A percentile compares a stretch with the other conserved stretches of the same genome.
These are phyloP conservation scores for Cavenderia fasciculata DNA, from an alignment of 78 protist genomes.

Conservation along the genomic window DNA sequence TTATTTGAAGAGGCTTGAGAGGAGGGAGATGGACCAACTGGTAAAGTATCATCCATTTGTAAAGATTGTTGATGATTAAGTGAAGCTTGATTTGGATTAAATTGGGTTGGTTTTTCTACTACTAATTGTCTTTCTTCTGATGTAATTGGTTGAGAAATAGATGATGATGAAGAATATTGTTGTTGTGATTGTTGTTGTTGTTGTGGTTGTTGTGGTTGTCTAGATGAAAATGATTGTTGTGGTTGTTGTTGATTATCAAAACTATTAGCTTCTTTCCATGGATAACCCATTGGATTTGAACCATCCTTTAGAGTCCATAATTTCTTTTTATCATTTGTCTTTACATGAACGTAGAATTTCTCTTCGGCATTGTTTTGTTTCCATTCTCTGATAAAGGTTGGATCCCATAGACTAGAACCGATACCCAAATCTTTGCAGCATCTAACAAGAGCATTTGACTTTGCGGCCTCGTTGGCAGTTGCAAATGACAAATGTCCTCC, in stretches of 20 bases:
- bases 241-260: background rate
- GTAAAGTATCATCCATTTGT: no score
- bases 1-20: background rate
- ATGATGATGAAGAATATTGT: background rate
- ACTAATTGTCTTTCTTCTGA: no score
- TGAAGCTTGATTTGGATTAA: no score
- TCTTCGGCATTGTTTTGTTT: slow-evolving; percentile 46
- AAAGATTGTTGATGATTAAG: no score
- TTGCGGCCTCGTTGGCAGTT: slow-evolving; percentile 78
- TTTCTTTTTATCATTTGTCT: slow-evolving; percentile 50
- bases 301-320: slow-evolving; percentile 41
- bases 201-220: background rate
- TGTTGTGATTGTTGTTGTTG: slow-evolving; percentile 9
- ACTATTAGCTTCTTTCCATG: slow-evolving; percentile 54
- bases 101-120: no score
- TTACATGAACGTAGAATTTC: slow-evolving; percentile 44
- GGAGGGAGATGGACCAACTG: no score
- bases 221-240: background rate
- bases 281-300: slow-evolving; percentile 22
- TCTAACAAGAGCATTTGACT: slow-evolving; percentile 83
- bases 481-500: slow-evolving; percentile 26
- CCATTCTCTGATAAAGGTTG: slow-evolving; percentile 78
- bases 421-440: slow-evolving; percentile 88
- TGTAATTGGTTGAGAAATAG: background rate
- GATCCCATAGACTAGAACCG: slow-evolving; percentile 81